A percentile compares a stretch with the other conserved stretches of the same genome.
Evolutionary conservation across 768 basidiomycete species (phyloP).

Genomic region (Pleurotus ostreatus): DNA sequence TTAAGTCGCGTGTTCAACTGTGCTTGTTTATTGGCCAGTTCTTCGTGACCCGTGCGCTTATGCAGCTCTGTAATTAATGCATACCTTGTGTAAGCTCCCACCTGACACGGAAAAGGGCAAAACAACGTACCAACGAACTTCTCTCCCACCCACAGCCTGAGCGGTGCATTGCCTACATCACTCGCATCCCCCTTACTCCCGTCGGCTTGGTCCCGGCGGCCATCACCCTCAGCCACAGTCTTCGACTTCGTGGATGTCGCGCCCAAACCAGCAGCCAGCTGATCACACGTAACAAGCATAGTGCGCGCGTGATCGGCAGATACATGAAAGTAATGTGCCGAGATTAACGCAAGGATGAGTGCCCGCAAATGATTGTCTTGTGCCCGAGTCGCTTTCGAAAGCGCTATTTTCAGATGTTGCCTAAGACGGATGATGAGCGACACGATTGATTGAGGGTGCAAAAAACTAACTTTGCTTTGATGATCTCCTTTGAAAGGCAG

Average conservation of each 20-base stretch:
- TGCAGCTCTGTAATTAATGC: conserved; percentile 44
- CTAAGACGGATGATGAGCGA: conserved; percentile 25
- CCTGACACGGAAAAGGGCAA: conserved; percentile 1
- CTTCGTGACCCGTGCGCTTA: conserved; percentile 50
- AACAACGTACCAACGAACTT: conserved; percentile 52
- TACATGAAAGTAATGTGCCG: conserved; percentile 70
- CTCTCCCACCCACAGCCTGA: conserved; percentile 73
- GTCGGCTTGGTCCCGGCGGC: conserved; percentile 6
- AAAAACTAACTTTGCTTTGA: conserved; percentile 54
- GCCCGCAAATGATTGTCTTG: conserved; percentile 75
- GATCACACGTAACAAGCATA: conserved; percentile 65
- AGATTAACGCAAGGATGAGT: conserved; percentile 60
- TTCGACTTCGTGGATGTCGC: conserved; percentile 26
- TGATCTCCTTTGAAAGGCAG: conserved; percentile 48
- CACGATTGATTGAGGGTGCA: conserved; percentile 10
- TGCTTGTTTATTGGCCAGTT: conserved; percentile 41
- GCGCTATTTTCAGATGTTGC: conserved; percentile 53
- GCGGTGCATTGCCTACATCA: conserved; percentile 54
- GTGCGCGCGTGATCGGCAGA: conserved; percentile 62
- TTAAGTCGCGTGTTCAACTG: conserved; percentile 29
- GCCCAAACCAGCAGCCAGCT: conserved; percentile 69
- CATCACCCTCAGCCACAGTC: conserved; percentile 9
- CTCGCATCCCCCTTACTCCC: conserved; percentile 16
- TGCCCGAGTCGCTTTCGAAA: conserved; percentile 51
- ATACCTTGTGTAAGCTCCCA: not conserved